Evolutionary conservation across 1,284 basidiomycete species (phyloP), one percentile per base, ranked within the genome.

Genomic region (Cyathus olla): DNA sequence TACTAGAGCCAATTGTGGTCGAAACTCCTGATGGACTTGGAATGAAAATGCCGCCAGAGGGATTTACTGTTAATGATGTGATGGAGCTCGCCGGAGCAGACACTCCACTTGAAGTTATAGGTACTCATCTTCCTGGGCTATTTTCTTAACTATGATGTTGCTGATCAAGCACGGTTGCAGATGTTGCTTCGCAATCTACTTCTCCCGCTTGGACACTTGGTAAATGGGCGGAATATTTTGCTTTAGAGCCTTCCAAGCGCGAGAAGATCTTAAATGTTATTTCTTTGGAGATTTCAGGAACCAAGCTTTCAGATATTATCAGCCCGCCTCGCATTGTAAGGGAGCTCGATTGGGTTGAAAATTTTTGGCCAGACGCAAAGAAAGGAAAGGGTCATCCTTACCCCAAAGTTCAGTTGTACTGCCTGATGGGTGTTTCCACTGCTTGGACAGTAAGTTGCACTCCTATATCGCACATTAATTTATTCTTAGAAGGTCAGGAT

Each of bases 321-420:
- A 79, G 90, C 8, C 95, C 96, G 8, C 97, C 97, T 0, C 86
- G 87, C 60, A 76, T 97, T 24, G 96, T 97, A 22, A 87, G 93
- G 62, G 95, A 98, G 61, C 77, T 98, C 63, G 97, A 98, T 71
- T 99, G 97, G 97, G 97, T 98, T 11, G 95, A 98, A 72, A 95
- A 93, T 66, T 95, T 91, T 75, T 99, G 97, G 97, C 95, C 95
- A 0, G 84, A 81, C 62, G 88, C 86, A 56, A 86, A 87, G 67
- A 91, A 89, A 71, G 91, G 92, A 21, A 89, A 89, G 66, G 90
- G 90, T 0, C 86, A 93, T 62, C 71, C 82, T 49, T 98, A 95
- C 76, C 97, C 97, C 6, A 97, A 98, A 71, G 97, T 99, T 4
- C 96, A 98, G 72, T 80, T 98, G 48, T 99, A 99, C 76, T 98